These are phyloP conservation scores for Antrodiella citrinella DNA, from an alignment of 768 basidiomycete genomes.

Conservation along the genomic window DNA sequence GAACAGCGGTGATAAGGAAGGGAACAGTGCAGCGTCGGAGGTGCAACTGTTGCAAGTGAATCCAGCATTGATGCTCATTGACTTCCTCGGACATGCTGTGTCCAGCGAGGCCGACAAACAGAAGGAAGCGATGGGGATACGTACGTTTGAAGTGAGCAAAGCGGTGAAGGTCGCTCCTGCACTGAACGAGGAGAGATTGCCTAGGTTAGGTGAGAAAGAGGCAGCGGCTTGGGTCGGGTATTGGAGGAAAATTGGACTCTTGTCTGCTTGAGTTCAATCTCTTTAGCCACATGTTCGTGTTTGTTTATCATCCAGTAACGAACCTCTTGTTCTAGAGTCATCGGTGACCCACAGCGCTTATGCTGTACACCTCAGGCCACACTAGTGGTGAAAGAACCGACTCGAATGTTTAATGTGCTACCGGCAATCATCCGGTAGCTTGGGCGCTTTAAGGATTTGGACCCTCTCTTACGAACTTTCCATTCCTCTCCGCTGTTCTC, in stretches of 20 bases:
- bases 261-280: too few species aligned
- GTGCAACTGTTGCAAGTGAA: not conserved
- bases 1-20: not conserved
- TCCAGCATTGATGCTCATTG: not conserved
- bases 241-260: constrained; percentile 1
- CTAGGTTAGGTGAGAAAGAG: constrained; percentile 4
- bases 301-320: too few species aligned
- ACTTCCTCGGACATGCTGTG: not conserved
- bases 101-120: not conserved
- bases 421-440: too few species aligned
- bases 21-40: not conserved
- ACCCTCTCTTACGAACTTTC: too few species aligned
- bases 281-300: too few species aligned
- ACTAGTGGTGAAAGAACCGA: too few species aligned
- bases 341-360: too few species aligned
- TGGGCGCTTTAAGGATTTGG: too few species aligned
- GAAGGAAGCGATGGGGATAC: constrained; percentile 9
- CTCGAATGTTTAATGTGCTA: too few species aligned
- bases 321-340: too few species aligned
- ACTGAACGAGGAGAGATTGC: not conserved
- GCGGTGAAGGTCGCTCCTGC: constrained; percentile 7
- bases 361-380: too few species aligned
- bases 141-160: constrained; percentile 10
- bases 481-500: too few species aligned
- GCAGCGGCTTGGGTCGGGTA: constrained; percentile 6